These are phyloP conservation scores for Annulohypoxylon bovei DNA, from an alignment of 495 filamentous ascomycete genomes.

Conservation along the genomic window DNA sequence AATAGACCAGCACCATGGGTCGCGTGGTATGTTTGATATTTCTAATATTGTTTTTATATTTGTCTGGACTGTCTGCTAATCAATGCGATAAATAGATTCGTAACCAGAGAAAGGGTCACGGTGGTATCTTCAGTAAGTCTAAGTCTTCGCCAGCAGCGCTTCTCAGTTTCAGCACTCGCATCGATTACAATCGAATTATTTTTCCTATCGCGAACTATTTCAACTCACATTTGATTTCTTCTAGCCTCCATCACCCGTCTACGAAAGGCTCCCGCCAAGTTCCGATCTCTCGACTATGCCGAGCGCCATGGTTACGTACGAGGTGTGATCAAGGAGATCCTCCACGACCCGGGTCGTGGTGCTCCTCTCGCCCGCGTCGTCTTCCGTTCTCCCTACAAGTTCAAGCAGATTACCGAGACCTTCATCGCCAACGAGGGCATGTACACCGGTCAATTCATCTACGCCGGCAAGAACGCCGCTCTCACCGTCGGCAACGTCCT, in stretches of 20 bases:
- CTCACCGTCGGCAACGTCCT: conserved; percentile 97
- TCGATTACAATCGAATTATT: conserved; percentile 30
- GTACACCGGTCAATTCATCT: conserved; percentile 99
- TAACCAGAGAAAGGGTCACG: conserved; percentile 98
- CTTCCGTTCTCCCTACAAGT: conserved; percentile 94
- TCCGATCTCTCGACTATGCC: conserved; percentile 92
- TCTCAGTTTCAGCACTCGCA: conserved; percentile 1
- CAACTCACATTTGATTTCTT: conserved; percentile 38
- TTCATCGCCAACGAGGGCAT: conserved; percentile 99
- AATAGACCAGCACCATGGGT: conserved; percentile 56
- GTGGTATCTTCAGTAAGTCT: conserved; percentile 96
- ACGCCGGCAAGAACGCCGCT: conserved; percentile 97
- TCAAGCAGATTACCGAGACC: conserved; percentile 90
- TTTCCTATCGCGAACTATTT: conserved; percentile 14
- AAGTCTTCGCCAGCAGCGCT: conserved; percentile 53
- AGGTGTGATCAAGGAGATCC: conserved; percentile 97
- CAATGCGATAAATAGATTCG: conserved; percentile 68
- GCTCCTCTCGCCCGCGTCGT: conserved; percentile 95
- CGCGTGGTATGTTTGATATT: conserved; percentile 58
- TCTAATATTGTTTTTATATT: background rate
- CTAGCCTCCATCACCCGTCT: conserved; percentile 77
- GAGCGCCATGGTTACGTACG: conserved; percentile 97
- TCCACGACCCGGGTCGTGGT: conserved; percentile 98
- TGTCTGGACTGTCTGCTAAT: conserved; percentile 34
- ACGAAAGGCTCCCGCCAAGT: conserved; percentile 87